Percentiles rank a stretch among this genome's conserved stretches.
Evolutionary conservation across 441 rosid species (phyloP).

Genomic region (Bocquillonia castaneifolia): DNA sequence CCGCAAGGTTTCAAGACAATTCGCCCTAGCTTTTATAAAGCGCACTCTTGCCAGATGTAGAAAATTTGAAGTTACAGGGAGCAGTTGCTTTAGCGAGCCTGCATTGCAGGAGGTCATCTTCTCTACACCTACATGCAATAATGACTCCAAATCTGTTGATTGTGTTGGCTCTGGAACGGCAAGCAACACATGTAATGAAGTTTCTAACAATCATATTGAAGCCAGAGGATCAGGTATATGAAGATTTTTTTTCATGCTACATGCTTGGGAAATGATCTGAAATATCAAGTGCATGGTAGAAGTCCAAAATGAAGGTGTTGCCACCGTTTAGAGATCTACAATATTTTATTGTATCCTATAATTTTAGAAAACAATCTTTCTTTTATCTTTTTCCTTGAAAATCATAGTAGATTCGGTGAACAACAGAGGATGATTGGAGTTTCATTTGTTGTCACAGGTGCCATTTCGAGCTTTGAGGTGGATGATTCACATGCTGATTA

Average conservation of each 20-base stretch:
- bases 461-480: slow-evolving; percentile 49
- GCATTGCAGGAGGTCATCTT: slow-evolving; percentile 67
- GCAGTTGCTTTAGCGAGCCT: slow-evolving; percentile 73
- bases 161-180: slow-evolving; percentile 94
- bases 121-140: slow-evolving; percentile 50
- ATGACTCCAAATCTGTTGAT: slow-evolving; percentile 70
- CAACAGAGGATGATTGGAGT: slow-evolving; percentile 1
- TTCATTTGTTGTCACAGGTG: slow-evolving; percentile 45
- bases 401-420: neutral
- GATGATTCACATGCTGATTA: slow-evolving; percentile 30
- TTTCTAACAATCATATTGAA: slow-evolving; percentile 57
- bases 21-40: slow-evolving; percentile 62
- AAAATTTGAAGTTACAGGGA: slow-evolving; percentile 69
- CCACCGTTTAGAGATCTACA: neutral
- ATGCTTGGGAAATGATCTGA: neutral
- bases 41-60: slow-evolving; percentile 69
- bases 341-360: neutral
- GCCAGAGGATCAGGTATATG: slow-evolving; percentile 73
- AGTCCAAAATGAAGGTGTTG: neutral
- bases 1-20: slow-evolving; percentile 73
- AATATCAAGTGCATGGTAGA: neutral
- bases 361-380: too few relatives aligned
- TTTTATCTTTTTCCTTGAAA: neutral
- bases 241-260: slow-evolving; percentile 1
- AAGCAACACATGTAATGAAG: slow-evolving; percentile 75